phyloP scores from a whole-genome alignment of 192 early-diverging fungal species.

The Backusella circina region DNA sequence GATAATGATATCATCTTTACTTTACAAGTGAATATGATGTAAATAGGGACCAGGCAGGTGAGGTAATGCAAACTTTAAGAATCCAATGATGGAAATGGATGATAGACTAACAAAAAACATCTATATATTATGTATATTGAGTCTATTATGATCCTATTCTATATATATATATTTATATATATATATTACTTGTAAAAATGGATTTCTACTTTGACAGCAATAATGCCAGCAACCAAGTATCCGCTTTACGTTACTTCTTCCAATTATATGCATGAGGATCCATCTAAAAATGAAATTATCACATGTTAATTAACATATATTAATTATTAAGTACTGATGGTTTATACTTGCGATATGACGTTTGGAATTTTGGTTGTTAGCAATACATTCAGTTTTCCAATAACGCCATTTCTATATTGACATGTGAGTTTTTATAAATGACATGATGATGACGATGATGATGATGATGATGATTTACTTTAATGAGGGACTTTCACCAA shows the following conservation, averaged over 20 bases:
- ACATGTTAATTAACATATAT: neutral
- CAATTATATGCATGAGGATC: constrained; percentile 2
- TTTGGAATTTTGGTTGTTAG: constrained; percentile 12
- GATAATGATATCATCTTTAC: neutral
- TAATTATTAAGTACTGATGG: neutral
- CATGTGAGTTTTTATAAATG: neutral
- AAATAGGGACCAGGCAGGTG: constrained; percentile 35
- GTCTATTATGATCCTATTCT: no score
- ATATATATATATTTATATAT: no score
- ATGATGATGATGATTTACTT: constrained; percentile 9
- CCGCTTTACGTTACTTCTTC: neutral
- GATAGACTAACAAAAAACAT: constrained; percentile 32
- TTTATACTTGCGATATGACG: constrained; percentile 14
- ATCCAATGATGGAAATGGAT: constrained; percentile 19
- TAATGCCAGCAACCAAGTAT: constrained; percentile 10
- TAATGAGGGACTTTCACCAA: constrained; percentile 30
- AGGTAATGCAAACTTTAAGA: constrained; percentile 19
- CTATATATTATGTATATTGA: constrained; percentile 3
- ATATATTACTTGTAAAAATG: constrained; percentile 35
- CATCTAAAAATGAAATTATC: neutral
- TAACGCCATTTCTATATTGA: constrained; percentile 20
- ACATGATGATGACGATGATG: neutral
- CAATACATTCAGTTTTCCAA: constrained; percentile 17
- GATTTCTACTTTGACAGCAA: constrained; percentile 32
- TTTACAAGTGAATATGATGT: constrained; percentile 31